Base-by-base conservation (phyloP, 495 filamentous ascomycete genomes). In the Lineolata rhizophorae region DNA sequence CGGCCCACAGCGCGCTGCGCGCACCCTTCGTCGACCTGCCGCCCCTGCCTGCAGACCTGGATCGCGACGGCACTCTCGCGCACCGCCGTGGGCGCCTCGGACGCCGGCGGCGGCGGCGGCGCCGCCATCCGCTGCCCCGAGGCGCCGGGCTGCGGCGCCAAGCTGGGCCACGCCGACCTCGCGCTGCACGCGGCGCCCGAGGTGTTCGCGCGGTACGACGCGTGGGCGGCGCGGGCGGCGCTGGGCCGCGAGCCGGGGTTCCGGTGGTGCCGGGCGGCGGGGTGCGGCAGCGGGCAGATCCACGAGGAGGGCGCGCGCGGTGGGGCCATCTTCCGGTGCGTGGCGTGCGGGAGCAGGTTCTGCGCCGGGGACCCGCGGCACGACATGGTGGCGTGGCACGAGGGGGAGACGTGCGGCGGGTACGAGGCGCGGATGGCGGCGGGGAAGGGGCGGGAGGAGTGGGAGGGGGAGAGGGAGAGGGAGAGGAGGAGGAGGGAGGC, bases 381-480 rank as follows among this genome's bases (percentile, higher is more conserved):
- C 4, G 52, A 57, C 40, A 44, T 54, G 20, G 30, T 42, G 14
- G 42, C 38, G 2, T 61, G 54, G 56, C 57, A 61, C 34, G 28
- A 37, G 17, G 43, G 42, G 19, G 46, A 47, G 35, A 54, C 42
- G 17, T 61, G 57, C 38, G 40, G 30, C 12, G 38, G 56, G 38
- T 54, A 50, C 36, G 49, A 56, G n/a, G n/a, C 11, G 46, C 49
- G 26, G 43, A 49, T 12, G 32, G 22, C 3, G 34, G 28, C 9
- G 38, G 40, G 5, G 37, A 39, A 34, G 29, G 40, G 28, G 27
- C 29, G 14, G n/a, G n/a, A n/a, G n/a, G n/a, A n/a, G n/a, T n/a
- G n/a, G n/a, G n/a, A n/a, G n/a, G n/a, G n/a, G n/a, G n/a, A n/a
- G n/a, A n/a, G n/a, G n/a, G n/a, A n/a, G n/a, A n/a, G n/a, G n/a